Conservation (phyloP, 768 basidiomycete genomes). For the Leucosporidium yakuticum region DNA sequence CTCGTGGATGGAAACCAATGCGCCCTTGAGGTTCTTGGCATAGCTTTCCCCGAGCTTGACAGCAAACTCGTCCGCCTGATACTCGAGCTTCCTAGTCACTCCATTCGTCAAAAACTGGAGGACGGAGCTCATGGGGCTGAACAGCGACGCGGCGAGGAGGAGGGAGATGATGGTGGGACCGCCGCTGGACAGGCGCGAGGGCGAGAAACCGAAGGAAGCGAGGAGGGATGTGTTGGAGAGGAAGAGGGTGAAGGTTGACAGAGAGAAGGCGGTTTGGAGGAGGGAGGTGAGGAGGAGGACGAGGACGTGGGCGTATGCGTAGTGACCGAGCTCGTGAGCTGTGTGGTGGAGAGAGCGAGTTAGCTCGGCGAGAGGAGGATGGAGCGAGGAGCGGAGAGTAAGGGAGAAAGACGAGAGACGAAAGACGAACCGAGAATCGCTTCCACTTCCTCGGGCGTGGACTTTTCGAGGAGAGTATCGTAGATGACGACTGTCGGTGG, state of each 20-base stretch:
- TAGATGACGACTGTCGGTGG: conserved; percentile 67
- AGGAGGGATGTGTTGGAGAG: conserved; percentile 71
- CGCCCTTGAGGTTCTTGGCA: conserved; percentile 46
- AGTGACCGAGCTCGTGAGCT: conserved; percentile 96
- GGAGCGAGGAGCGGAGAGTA: neutral
- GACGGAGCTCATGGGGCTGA: neutral
- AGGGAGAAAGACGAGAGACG: neutral
- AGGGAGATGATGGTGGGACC: conserved; percentile 64
- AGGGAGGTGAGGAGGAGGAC: conserved; percentile 27
- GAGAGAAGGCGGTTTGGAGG: conserved; percentile 37
- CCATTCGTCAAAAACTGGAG: conserved; percentile 64
- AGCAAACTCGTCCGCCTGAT: conserved; percentile 84
- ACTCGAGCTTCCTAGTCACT: conserved; percentile 79
- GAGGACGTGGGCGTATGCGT: conserved; percentile 70
- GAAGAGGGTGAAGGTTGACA: conserved; percentile 85
- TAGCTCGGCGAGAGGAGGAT: neutral
- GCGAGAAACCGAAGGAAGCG: conserved; percentile 69
- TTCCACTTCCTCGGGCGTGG: conserved; percentile 84
- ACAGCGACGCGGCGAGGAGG: conserved; percentile 70
- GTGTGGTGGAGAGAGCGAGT: neutral
- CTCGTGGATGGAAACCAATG: conserved; percentile 77
- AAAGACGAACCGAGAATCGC: conserved; percentile 67
- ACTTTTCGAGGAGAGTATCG: conserved; percentile 90
- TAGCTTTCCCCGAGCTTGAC: conserved; percentile 54
- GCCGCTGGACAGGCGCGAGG: conserved; percentile 52